phyloP scores from a whole-genome alignment of 1,139 yeast species.

The Scheffersomyces illinoinensis region DNA sequence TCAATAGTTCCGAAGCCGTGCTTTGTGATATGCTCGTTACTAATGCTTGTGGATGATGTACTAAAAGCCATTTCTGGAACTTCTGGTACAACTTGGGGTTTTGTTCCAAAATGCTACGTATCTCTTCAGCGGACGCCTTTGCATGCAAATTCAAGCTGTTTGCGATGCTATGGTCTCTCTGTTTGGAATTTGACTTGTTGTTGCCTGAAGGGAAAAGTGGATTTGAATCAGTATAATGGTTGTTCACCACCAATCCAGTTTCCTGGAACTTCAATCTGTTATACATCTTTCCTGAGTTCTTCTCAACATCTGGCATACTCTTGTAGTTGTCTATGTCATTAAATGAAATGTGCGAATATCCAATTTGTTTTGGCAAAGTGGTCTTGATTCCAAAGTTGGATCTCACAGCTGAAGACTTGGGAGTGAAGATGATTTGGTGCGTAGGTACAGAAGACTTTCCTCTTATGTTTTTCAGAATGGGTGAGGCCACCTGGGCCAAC shows the following conservation, averaged over 20 bases:
- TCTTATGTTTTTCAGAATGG: conserved; percentile 36
- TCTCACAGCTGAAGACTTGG: conserved; percentile 42
- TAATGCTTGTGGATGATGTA: conserved; percentile 37
- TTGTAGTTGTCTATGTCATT: conserved; percentile 46
- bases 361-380: conserved; percentile 45
- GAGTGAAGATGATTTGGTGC: conserved; percentile 47
- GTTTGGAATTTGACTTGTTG: conserved; percentile 13
- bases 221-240: conserved; percentile 25
- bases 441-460: conserved; percentile 37
- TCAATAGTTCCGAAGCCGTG: conserved; percentile 24
- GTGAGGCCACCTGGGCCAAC: conserved; percentile 50
- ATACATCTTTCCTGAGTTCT: conserved; percentile 40
- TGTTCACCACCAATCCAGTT: conserved; percentile 37
- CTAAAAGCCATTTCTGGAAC: conserved; percentile 36
- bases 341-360: conserved; percentile 42
- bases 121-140: conserved; percentile 26
- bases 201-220: conserved; percentile 10
- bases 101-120: conserved; percentile 26
- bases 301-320: conserved; percentile 52
- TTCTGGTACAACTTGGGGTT: conserved; percentile 35
- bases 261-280: conserved; percentile 46
- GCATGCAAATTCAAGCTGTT: conserved; percentile 35
- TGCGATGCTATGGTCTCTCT: conserved; percentile 25
- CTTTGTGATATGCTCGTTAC: conserved; percentile 17
- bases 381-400: conserved; percentile 49